Base-by-base conservation (phyloP, 768 basidiomycete species). In the Pulveroboletus sp. region DNA sequence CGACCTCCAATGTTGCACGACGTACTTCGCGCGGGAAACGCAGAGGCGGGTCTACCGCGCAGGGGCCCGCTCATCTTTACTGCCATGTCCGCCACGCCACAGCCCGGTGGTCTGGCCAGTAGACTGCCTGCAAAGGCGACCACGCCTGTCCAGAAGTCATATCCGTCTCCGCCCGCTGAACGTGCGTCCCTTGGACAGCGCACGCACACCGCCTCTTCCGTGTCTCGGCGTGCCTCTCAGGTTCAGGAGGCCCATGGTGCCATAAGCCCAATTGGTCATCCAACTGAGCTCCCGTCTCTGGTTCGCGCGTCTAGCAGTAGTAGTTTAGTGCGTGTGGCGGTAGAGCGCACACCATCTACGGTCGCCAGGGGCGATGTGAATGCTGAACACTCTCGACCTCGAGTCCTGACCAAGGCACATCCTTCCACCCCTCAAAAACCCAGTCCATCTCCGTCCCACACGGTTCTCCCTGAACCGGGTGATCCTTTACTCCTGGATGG, bases 31-130 rank as follows among this genome's bases (percentile, higher is more conserved):
- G 53, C 60, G 1, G 59, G 53, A 28, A 46, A 50, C 30, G 1
- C 54, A 5, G 64, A 47, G 47, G 40, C 38, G 45, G 6, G 56
- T 53, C 54, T 62, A 4, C 39, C 66, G 6, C 72, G 70, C 49
- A 78, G 76, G 17, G 80, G 78, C 18, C 83, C 84, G 1, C 71
- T 81, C 21, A 86, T 87, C 30, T 86, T 86, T 49, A 64, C 81
- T 6, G 80, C 82, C 4, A 80, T 78, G 75, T 69, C 72, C 11
- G 46, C 65, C n/a, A 49, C 60, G 6, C 62, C 61, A 27, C 60
- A 67, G 14, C 41, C 50, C 43, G 24, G 56, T 4, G 21, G 21
- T 2, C 21, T 21, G 21, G 21, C 21, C 21, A 21, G 21, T 21
- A 21, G 21, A 21, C 2, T 4, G 21, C 21, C 4, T 21, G 21